Percentiles rank a stretch among this genome's conserved stretches.
Evolutionary conservation across 2,329 filamentous ascomycete genomes (phyloP).

Genomic region (Calonectria hongkongensis): DNA sequence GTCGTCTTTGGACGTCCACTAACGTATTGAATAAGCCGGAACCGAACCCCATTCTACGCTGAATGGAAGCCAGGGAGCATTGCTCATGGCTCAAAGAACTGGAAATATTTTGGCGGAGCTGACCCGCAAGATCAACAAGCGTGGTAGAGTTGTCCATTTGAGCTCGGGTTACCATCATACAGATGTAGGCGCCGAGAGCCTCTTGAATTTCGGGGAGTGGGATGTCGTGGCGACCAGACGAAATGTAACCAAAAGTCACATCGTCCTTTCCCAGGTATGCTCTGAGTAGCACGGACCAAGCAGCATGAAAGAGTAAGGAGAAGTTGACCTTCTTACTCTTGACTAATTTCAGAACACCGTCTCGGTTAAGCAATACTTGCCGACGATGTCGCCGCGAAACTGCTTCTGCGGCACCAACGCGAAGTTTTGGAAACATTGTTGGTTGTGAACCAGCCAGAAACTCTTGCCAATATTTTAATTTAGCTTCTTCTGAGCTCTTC

Average conservation of each 20-base stretch:
- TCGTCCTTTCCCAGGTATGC: background rate
- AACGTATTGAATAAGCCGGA: constrained; percentile 4
- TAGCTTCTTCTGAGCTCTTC: background rate
- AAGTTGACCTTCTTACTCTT: background rate
- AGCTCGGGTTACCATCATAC: constrained; percentile 1
- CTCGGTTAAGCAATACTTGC: background rate
- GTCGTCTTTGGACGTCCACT: constrained; percentile 5
- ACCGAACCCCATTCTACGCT: background rate
- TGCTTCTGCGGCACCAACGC: background rate
- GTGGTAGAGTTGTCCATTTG: background rate
- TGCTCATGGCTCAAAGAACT: background rate
- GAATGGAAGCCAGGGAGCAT: background rate
- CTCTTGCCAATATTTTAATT: constrained; percentile 1
- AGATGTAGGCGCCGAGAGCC: background rate
- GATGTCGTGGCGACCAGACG: background rate
- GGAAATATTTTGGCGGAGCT: background rate
- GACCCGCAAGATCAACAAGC: background rate
- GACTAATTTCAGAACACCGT: background rate
- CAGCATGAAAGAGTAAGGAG: background rate
- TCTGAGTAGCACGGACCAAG: background rate
- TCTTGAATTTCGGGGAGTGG: background rate
- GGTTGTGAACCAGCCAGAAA: background rate
- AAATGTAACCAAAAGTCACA: constrained; percentile 10
- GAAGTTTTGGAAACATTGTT: background rate
- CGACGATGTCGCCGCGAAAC: background rate